phyloP scores from a whole-genome alignment of 78 protist species.

The Planoprotostelium fungivorum region DNA sequence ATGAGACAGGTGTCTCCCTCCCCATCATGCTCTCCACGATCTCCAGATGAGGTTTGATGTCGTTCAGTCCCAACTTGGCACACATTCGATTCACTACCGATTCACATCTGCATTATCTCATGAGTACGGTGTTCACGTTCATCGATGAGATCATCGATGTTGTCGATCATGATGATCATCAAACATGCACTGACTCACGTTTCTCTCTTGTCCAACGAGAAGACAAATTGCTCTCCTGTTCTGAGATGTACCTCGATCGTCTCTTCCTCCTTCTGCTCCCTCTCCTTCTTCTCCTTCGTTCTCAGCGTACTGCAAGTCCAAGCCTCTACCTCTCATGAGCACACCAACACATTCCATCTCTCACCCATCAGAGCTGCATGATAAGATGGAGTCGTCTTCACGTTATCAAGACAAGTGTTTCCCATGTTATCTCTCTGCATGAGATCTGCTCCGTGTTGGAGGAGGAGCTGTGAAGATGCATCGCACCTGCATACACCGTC shows the following conservation, averaged over 20 bases:
- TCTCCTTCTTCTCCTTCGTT: background rate
- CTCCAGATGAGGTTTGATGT: background rate
- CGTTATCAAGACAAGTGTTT: background rate
- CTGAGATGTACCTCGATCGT: background rate
- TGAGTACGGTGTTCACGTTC: too few species aligned
- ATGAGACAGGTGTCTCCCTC: background rate
- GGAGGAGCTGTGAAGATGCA: background rate
- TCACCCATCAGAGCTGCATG: background rate
- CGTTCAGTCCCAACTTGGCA: background rate
- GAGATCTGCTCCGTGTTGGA: background rate
- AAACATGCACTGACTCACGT: too few species aligned
- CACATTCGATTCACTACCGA: background rate
- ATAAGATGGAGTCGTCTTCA: background rate
- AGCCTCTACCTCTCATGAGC: background rate
- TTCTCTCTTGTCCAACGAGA: background rate
- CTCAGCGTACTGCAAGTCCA: background rate
- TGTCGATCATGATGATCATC: too few species aligned
- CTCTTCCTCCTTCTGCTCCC: background rate
- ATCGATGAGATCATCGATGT: too few species aligned
- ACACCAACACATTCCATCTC: background rate
- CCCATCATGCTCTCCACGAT: background rate
- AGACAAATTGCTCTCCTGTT: background rate
- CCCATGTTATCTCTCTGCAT: background rate
- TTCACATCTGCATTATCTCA: background rate
- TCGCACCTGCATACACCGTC: background rate